phyloP scores from a whole-genome alignment of 306 rosid species.

The Phaseolus lunatus region DNA sequence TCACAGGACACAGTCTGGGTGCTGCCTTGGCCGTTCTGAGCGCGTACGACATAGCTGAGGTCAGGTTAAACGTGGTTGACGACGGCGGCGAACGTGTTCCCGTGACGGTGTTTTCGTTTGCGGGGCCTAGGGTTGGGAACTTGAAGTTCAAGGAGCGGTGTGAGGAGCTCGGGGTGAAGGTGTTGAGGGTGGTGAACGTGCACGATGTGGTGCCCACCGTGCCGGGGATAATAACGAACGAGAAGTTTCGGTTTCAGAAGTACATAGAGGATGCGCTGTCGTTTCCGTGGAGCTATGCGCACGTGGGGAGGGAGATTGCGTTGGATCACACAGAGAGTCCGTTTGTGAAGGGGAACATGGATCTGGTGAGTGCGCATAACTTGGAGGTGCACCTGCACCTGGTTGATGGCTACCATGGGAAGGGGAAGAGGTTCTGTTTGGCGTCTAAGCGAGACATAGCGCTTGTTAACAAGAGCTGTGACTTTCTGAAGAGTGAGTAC shows the following conservation, averaged over 20 bases:
- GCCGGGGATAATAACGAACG: slow-evolving; percentile 72
- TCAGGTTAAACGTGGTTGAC: slow-evolving; percentile 45
- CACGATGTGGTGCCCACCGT: slow-evolving; percentile 70
- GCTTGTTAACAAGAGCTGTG: slow-evolving; percentile 65
- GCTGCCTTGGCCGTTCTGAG: slow-evolving; percentile 61
- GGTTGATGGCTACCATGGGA: slow-evolving; percentile 70
- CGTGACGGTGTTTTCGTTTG: slow-evolving; percentile 63
- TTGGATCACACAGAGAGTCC: slow-evolving; percentile 65
- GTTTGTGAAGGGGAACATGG: slow-evolving; percentile 56
- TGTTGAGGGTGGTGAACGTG: slow-evolving; percentile 61
- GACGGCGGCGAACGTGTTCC: slow-evolving; percentile 17
- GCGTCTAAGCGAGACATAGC: slow-evolving; percentile 65
- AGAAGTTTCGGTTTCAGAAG: slow-evolving; percentile 65
- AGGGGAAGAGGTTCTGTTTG: slow-evolving; percentile 45
- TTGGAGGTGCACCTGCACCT: slow-evolving; percentile 67
- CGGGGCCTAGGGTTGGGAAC: slow-evolving; percentile 80
- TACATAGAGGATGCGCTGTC: slow-evolving; percentile 60
- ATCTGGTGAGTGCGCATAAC: slow-evolving; percentile 65
- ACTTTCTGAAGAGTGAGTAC: slow-evolving; percentile 51
- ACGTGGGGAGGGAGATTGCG: slow-evolving; percentile 64
- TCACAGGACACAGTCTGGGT: slow-evolving; percentile 79
- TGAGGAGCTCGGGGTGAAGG: slow-evolving; percentile 75
- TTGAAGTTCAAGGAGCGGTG: slow-evolving; percentile 66
- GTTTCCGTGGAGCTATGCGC: slow-evolving; percentile 85
- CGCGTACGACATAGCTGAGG: slow-evolving; percentile 73